Conservation (phyloP, 1,284 basidiomycete genomes). For the Termitomyces sp. region DNA sequence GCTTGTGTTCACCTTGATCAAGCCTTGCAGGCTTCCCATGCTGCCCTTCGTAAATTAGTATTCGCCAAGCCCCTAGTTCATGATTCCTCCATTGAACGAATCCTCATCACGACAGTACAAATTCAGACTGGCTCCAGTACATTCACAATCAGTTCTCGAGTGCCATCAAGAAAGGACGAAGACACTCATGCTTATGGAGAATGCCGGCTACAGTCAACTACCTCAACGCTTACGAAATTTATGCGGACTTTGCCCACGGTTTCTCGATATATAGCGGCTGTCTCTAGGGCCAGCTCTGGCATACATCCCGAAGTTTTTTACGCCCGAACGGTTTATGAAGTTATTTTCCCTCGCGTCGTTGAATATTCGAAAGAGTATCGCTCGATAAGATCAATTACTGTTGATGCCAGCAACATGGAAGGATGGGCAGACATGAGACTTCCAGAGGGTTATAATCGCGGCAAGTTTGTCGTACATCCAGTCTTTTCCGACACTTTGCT, state of each 20-base stretch:
- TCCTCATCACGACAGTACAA: conserved; percentile 37
- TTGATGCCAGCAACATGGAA: conserved; percentile 45
- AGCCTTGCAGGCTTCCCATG: conserved; percentile 26
- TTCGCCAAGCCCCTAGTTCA: conserved; percentile 57
- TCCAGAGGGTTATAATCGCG: conserved; percentile 27
- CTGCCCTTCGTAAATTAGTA: conserved; percentile 37
- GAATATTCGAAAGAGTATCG: conserved; percentile 57
- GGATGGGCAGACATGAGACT: conserved; percentile 47
- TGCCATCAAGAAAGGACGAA: conserved; percentile 27
- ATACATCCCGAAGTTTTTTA: conserved; percentile 42
- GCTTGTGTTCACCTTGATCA: conserved; percentile 27
- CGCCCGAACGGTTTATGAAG: conserved; percentile 54
- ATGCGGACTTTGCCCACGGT: conserved; percentile 30
- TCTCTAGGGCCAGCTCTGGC: conserved; percentile 23
- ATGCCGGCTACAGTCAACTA: conserved; percentile 31
- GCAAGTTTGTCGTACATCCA: conserved; percentile 40
- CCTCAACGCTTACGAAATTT: conserved; percentile 36
- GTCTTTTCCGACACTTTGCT: conserved; percentile 65
- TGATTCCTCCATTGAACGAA: conserved; percentile 25
- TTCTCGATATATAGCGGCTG: conserved; percentile 27
- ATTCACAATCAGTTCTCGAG: conserved; percentile 42
- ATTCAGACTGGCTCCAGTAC: conserved; percentile 33
- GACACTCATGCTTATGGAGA: conserved; percentile 45
- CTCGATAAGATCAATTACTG: conserved; percentile 47
- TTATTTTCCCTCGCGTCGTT: conserved; percentile 65